phyloP scores from a whole-genome alignment of 257 asterid species.

The Solanum paucissectum region DNA sequence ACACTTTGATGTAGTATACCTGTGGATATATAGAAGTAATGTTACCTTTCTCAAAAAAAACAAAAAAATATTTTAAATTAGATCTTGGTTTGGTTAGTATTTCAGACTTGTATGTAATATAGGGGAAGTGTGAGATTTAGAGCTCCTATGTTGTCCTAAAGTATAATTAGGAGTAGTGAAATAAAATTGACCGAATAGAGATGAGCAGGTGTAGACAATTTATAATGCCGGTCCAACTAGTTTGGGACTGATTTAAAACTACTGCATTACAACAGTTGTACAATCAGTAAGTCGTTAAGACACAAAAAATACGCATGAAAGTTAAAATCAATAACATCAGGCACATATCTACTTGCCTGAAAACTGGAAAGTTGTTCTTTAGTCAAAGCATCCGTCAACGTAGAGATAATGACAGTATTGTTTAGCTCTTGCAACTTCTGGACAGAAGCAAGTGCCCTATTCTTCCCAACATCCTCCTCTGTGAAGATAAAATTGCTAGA shows the following conservation, averaged over 20 bases:
- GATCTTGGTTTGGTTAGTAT: background rate
- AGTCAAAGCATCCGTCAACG: constrained; percentile 56
- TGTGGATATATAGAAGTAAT: too few relatives aligned
- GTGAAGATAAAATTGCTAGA: constrained; percentile 81
- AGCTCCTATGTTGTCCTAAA: background rate
- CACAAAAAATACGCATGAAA: background rate
- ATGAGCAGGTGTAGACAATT: background rate
- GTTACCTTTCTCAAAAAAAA: too few relatives aligned
- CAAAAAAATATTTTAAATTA: background rate
- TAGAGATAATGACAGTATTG: constrained; percentile 65
- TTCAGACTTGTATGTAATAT: background rate
- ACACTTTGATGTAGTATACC: too few relatives aligned
- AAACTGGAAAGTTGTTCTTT: constrained; percentile 59
- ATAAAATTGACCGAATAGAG: background rate
- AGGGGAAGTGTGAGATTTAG: background rate
- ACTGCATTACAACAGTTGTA: background rate
- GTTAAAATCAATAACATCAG: background rate
- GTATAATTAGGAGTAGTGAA: background rate
- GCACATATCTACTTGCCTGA: constrained; percentile 36
- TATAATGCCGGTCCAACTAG: background rate
- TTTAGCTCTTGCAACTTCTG: constrained; percentile 88
- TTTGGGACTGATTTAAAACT: background rate
- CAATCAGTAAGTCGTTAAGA: background rate
- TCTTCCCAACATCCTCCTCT: constrained; percentile 77
- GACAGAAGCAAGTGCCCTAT: constrained; percentile 80